Conservation (phyloP, 1,284 basidiomycete genomes). For the Tremellales sp. region DNA sequence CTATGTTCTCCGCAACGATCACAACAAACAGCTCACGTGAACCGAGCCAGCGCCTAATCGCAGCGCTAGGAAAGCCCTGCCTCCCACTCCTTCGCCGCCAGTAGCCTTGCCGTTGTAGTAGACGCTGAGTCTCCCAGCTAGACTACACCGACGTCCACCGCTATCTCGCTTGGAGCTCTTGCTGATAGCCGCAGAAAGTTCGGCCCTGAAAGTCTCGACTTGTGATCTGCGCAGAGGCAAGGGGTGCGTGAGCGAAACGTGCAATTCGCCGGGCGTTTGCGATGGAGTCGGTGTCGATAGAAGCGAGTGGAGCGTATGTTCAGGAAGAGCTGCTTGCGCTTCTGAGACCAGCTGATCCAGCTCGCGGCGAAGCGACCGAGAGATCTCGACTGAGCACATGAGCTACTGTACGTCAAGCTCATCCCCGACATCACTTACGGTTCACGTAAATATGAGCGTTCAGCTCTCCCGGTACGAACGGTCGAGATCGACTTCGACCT, state of each 20-base stretch:
- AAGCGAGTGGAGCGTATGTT: slow-evolving; percentile 18
- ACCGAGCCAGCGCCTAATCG: slow-evolving; percentile 38
- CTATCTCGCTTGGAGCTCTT: not conserved
- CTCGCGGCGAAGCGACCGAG: slow-evolving; percentile 5
- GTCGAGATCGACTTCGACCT: slow-evolving; percentile 40
- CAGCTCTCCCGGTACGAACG: slow-evolving; percentile 45
- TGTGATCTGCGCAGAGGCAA: slow-evolving; percentile 40
- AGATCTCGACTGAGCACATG: not conserved
- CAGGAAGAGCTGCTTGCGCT: slow-evolving; percentile 7
- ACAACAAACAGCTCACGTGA: slow-evolving; percentile 20
- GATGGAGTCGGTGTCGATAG: slow-evolving; percentile 6
- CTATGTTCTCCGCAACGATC: too few species aligned
- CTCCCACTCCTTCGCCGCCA: slow-evolving; percentile 28
- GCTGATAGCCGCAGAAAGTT: slow-evolving; percentile 2
- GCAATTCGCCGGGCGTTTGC: slow-evolving; percentile 16
- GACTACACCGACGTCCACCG: slow-evolving; percentile 17
- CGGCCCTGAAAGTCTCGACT: slow-evolving; percentile 21
- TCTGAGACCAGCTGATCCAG: slow-evolving; percentile 15
- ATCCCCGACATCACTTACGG: slow-evolving; percentile 25
- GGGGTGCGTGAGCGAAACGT: slow-evolving; percentile 46
- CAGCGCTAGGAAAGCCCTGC: slow-evolving; percentile 43
- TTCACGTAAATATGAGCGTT: slow-evolving; percentile 44
- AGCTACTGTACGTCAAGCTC: not conserved
- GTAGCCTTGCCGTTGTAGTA: slow-evolving; percentile 27
- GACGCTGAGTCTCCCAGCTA: slow-evolving; percentile 19